Conservation (phyloP, 1,284 basidiomycete genomes). For the Peniophora sp. region DNA sequence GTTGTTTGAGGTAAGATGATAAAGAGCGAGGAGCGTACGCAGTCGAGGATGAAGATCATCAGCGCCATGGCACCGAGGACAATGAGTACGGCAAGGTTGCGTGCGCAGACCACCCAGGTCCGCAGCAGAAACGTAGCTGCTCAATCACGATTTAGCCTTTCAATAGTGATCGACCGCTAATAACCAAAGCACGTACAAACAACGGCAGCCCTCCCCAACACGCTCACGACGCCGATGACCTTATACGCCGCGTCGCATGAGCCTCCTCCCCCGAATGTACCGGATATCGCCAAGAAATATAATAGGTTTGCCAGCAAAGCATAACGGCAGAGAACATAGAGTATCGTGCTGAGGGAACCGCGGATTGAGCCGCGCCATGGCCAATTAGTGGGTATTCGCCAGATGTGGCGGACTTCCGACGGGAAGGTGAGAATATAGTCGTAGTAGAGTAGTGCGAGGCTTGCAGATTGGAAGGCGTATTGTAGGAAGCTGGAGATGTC, state of each 20-base stretch:
- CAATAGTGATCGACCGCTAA: background rate
- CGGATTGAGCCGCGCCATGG: conserved; percentile 20
- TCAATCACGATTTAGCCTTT: background rate
- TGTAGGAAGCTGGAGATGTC: too few relatives aligned
- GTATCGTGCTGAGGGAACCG: background rate
- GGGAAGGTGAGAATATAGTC: conserved; percentile 5
- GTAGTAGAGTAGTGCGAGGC: conserved; percentile 4
- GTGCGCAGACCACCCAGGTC: conserved; percentile 25
- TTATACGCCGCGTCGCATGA: conserved; percentile 26
- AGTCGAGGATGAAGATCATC: conserved; percentile 20
- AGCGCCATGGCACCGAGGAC: conserved; percentile 19
- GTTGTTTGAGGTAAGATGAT: conserved; percentile 3
- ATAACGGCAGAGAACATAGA: conserved; percentile 4
- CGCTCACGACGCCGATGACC: conserved; percentile 21
- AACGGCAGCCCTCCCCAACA: conserved; percentile 23
- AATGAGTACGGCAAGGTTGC: conserved; percentile 17
- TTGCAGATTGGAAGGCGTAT: too few relatives aligned
- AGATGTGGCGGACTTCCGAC: conserved; percentile 2
- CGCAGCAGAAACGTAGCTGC: conserved; percentile 23
- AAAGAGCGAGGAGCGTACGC: conserved; percentile 8
- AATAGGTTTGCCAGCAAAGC: conserved; percentile 2
- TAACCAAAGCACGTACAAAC: conserved; percentile 14
- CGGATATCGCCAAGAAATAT: conserved; percentile 3
- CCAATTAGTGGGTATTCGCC: conserved; percentile 7
- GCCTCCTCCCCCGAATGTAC: conserved; percentile 1